Evolutionary conservation across 1,284 basidiomycete species (phyloP), one percentile per base, ranked within the genome.

Genomic region (Fomitopsis palustris): DNA sequence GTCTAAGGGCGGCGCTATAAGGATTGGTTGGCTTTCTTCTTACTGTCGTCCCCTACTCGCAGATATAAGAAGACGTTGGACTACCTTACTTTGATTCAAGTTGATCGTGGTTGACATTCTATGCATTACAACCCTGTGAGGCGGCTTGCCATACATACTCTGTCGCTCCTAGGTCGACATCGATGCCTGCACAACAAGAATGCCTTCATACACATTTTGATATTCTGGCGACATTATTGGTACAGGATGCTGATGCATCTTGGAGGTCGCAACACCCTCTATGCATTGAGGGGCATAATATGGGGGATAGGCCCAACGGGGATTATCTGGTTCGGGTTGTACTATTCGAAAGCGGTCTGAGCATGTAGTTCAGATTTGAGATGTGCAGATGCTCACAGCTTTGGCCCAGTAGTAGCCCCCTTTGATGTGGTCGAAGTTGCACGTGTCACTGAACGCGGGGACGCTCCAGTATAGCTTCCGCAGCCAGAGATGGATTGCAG

Each of bases 401-500:
- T 33, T 37, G 31, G 17, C 17, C 86, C 85, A 91, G 65, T 88
- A 95, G 73, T 95, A 95, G 69, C 92, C 88, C 16, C 84, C 85
- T 74, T 93, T 93, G 80, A 94, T 93, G 68, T 94, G 91, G 49
- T 87, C 85, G 73, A 98, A 97, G 73, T 95, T 81, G 57, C 94
- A 96, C 21, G 88, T 90, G 35, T 87, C 84, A 73, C 90, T 90
- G 86, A 98, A 98, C 1, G 93, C 93, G 0, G 87, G 77, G 65
- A 88, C 79, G 65, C 90, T 92, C 95, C 95, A 98, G 78, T 98
- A 98, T 42, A 98, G 77, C 68, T 90, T 88, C 73, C 88, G 89
- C 75, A 93, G 72, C 95, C 95, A 95, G 29, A 47, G 73, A 75
- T 96, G 84, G 54, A 96, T 81, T 53, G 85, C 81, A 25, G 94